A percentile compares a stretch with the other conserved stretches of the same genome.
Evolutionary conservation across 192 early-diverging fungal genomes (phyloP).

Genomic region (Coemansia sp.): DNA sequence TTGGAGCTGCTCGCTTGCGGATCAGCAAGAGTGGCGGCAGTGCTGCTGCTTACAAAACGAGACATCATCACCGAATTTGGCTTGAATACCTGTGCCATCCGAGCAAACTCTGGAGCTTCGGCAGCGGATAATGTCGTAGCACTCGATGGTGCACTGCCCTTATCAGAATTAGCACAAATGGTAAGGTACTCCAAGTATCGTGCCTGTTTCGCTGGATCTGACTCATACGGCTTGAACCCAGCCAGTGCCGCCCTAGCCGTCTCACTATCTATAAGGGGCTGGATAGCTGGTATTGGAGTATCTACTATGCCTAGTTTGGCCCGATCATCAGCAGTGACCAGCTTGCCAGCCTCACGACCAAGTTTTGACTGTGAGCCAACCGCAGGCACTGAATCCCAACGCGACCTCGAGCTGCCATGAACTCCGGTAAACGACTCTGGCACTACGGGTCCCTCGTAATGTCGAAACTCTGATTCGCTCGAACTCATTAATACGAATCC

Average conservation of each 20-base stretch:
- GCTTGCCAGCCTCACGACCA: background rate
- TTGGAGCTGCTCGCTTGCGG: background rate
- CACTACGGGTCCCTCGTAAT: conserved; percentile 18
- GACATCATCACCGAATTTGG: conserved; percentile 21
- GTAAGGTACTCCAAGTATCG: conserved; percentile 14
- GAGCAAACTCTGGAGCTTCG: conserved; percentile 14
- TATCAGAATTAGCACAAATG: background rate
- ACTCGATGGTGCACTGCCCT: background rate
- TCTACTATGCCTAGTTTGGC: conserved; percentile 19
- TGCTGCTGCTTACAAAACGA: conserved; percentile 16
- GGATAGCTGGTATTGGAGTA: background rate
- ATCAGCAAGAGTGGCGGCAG: background rate
- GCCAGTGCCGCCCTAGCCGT: conserved; percentile 13
- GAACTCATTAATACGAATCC: conserved; percentile 22
- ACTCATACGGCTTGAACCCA: conserved; percentile 19
- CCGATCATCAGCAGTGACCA: conserved; percentile 20
- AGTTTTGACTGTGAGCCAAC: conserved; percentile 17
- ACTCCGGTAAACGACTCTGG: conserved; percentile 22
- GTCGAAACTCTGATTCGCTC: conserved; percentile 5
- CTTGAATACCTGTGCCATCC: conserved; percentile 10
- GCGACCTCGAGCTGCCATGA: conserved; percentile 1
- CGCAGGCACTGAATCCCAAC: conserved; percentile 30
- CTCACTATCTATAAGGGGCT: background rate
- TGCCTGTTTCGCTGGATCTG: conserved; percentile 10
- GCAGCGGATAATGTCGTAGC: background rate